phyloP scores from a whole-genome alignment of 1,139 yeast genomes.

The Kluyveromyces marxianus region DNA sequence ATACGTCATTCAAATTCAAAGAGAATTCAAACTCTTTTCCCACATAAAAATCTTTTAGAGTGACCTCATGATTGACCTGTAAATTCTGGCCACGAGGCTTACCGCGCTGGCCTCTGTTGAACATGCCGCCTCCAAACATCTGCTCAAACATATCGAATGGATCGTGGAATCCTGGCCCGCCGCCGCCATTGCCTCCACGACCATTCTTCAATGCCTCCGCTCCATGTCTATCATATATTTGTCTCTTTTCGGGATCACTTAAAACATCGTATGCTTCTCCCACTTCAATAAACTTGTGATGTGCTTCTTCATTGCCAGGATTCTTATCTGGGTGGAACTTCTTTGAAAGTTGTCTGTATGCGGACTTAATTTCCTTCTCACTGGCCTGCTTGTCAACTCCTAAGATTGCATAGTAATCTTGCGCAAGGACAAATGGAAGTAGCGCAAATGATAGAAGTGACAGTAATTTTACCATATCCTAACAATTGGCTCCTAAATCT shows the following conservation, averaged over 20 bases:
- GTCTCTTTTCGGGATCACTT: slow-evolving; percentile 63
- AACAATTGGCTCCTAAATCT: neutral
- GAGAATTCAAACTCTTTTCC: slow-evolving; percentile 59
- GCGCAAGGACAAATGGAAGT: slow-evolving; percentile 17
- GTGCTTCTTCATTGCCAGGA: slow-evolving; percentile 71
- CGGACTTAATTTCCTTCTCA: slow-evolving; percentile 78
- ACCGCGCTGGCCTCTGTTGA: slow-evolving; percentile 34
- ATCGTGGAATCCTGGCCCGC: slow-evolving; percentile 40
- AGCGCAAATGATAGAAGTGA: slow-evolving; percentile 10
- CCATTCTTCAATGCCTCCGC: slow-evolving; percentile 64
- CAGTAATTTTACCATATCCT: slow-evolving; percentile 6
- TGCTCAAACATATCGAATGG: slow-evolving; percentile 68
- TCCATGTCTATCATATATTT: slow-evolving; percentile 72
- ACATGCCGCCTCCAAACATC: slow-evolving; percentile 56
- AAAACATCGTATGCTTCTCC: slow-evolving; percentile 93
- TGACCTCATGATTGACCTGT: slow-evolving; percentile 47
- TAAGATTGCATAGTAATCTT: slow-evolving; percentile 43
- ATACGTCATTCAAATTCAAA: slow-evolving; percentile 65
- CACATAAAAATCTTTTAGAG: slow-evolving; percentile 58
- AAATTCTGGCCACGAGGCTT: slow-evolving; percentile 61
- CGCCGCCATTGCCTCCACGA: slow-evolving; percentile 35
- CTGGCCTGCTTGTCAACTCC: slow-evolving; percentile 64
- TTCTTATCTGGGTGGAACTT: slow-evolving; percentile 95
- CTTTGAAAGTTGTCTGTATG: slow-evolving; percentile 76
- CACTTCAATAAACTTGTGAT: slow-evolving; percentile 76